Percentiles rank a stretch among this genome's conserved stretches.
These are phyloP conservation scores for Aristolochia californica DNA, from an alignment of 164 flowering plant genomes.

Conservation along the genomic window DNA sequence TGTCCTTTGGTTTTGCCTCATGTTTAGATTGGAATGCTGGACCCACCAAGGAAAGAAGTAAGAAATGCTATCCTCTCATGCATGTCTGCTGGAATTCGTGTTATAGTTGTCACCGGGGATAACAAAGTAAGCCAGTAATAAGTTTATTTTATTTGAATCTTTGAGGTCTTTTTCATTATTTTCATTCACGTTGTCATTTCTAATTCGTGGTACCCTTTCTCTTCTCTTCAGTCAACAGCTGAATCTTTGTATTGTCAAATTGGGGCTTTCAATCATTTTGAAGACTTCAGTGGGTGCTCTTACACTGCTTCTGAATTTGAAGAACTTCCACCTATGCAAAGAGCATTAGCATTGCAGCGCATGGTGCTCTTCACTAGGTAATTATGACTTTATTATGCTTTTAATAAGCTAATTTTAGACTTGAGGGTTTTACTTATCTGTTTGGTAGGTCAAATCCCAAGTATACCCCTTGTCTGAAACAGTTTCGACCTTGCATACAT, in stretches of 20 bases:
- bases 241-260: constrained; percentile 82
- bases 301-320: constrained; percentile 97
- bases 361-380: constrained; percentile 94
- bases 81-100: constrained; percentile 97
- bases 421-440: too few relatives aligned
- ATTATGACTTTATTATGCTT: background rate
- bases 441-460: too few relatives aligned
- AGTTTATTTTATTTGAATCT: background rate
- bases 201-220: constrained; percentile 3
- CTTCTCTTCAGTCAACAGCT: constrained; percentile 65
- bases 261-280: constrained; percentile 84
- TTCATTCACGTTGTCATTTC: background rate
- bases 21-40: constrained; percentile 93
- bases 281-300: constrained; percentile 69
- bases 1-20: background rate
- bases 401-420: too few relatives aligned
- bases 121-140: constrained; percentile 58
- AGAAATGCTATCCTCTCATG: constrained; percentile 85
- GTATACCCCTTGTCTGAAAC: too few relatives aligned
- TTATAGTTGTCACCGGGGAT: constrained; percentile 96
- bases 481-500: too few relatives aligned
- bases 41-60: constrained; percentile 97
- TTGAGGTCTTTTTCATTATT: constrained; percentile 3
- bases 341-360: constrained; percentile 70
- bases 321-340: constrained; percentile 80